Evolutionary conservation across 2,329 filamentous ascomycete species (phyloP).

Genomic region (Clonostachys byssicola): DNA sequence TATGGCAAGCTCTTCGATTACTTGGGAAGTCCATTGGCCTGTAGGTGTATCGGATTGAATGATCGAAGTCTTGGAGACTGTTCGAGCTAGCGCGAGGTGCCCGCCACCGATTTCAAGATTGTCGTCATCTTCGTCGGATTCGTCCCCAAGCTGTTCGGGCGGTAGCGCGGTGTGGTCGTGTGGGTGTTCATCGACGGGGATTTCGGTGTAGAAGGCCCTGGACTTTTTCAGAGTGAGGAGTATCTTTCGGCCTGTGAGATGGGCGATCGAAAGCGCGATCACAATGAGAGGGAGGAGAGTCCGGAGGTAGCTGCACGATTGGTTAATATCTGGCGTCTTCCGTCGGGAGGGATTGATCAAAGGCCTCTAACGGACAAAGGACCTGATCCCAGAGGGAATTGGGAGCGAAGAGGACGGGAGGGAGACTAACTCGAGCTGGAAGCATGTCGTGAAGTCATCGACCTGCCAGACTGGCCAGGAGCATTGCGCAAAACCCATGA

Average conservation of each 20-base stretch:
- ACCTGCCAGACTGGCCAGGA: constrained; percentile 56
- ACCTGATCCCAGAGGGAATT: neutral
- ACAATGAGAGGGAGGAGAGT: constrained; percentile 73
- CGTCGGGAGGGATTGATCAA: no score
- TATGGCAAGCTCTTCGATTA: constrained; percentile 73
- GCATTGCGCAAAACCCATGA: constrained; percentile 49
- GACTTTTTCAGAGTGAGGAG: constrained; percentile 43
- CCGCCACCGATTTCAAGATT: constrained; percentile 53
- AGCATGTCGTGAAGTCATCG: constrained; percentile 62
- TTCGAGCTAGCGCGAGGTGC: constrained; percentile 53
- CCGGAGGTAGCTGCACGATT: constrained; percentile 37
- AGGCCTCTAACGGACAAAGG: neutral
- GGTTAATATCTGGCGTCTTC: constrained; percentile 1
- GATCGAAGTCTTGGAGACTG: constrained; percentile 57
- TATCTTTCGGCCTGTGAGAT: constrained; percentile 56
- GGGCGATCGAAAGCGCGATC: constrained; percentile 65
- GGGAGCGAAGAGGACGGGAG: neutral
- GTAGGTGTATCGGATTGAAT: constrained; percentile 73
- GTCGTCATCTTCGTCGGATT: constrained; percentile 52
- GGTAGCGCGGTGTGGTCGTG: constrained; percentile 48
- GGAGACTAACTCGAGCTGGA: constrained; percentile 59
- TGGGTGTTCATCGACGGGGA: constrained; percentile 38
- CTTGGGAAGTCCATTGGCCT: constrained; percentile 65
- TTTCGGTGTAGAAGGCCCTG: constrained; percentile 48
- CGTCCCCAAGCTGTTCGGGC: constrained; percentile 29